Base-by-base conservation (phyloP, 805 yeast genomes). In the Candida maris region DNA sequence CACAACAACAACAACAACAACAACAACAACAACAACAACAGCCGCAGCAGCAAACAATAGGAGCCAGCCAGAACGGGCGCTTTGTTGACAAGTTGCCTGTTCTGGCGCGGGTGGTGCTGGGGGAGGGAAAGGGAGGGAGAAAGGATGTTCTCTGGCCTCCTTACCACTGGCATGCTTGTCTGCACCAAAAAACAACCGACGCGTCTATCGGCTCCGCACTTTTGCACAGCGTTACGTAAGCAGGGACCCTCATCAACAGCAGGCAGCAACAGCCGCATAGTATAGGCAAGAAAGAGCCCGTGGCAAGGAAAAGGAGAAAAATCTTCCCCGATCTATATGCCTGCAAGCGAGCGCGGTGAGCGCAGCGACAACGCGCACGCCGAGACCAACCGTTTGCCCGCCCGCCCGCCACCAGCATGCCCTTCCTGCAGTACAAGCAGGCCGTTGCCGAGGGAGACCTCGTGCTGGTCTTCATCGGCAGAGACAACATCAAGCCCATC, bases 361-460 rank as follows among this genome's bases (percentile, higher is more conserved):
- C 8, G 10, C 12, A 21, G 24, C 8, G 24, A 8, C 24, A 21
- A 21, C 12, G 8, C 8, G 24, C 8, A 12, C 12, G 10, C 24
- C 8, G 10, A 21, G 24, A 8, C 24, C 12, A 12, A 12, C 24
- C 8, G 24, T 21, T 8, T 12, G 24, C 8, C 24, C n/a, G n/a
- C 8, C 24, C 24, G 24, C 12, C 24, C 12, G 24, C 24, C 12
- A 8, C 24, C 18, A 30, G 17, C 17, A 49, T 49, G 62, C 43
- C 61, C 13, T 58, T 60, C 31, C 32, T 53, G n/a, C 38, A 68
- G 3, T 81, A 77, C 57, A 81, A 84, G 50, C 78, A 77, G 36
- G 39, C 54, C n/a, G 81, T 91, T 29, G 81, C 80, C 48, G 94
- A 84, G 46, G 95, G 93, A 4, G 97, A 89, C 54, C 65, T 89